Evolutionary conservation across 2,329 filamentous ascomycete genomes (phyloP).

Genomic region (Penicillium sp.): DNA sequence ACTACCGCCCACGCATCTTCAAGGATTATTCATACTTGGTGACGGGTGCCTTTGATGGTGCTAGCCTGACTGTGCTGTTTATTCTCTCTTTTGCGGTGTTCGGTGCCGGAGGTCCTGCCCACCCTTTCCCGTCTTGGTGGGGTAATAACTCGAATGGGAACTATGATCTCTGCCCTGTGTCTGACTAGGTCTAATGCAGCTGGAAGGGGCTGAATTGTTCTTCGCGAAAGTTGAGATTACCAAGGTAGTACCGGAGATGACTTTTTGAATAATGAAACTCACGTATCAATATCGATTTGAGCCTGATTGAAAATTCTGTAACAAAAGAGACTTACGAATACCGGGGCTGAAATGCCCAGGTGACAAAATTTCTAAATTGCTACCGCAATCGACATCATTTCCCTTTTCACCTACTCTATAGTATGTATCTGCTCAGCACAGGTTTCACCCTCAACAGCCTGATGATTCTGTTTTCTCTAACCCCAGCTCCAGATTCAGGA

Average conservation of each 20-base stretch:
- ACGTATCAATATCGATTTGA: background rate
- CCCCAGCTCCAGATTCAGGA: background rate
- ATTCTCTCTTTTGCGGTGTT: slow-evolving; percentile 58
- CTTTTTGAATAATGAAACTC: background rate
- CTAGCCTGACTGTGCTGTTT: slow-evolving; percentile 49
- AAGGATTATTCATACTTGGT: slow-evolving; percentile 56
- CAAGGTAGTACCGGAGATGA: background rate
- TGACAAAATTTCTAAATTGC: background rate
- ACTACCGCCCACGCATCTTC: slow-evolving; percentile 53
- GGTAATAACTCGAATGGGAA: slow-evolving; percentile 52
- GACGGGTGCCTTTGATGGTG: slow-evolving; percentile 55
- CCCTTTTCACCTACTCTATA: background rate
- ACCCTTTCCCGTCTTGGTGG: slow-evolving; percentile 55
- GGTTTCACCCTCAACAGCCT: background rate
- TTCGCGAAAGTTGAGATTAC: background rate
- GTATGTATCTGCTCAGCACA: background rate
- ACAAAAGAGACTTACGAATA: too few species aligned
- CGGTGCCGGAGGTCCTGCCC: slow-evolving; percentile 47
- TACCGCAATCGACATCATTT: background rate
- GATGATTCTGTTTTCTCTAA: background rate
- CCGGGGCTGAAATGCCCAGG: too few species aligned
- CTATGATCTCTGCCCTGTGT: slow-evolving; percentile 49
- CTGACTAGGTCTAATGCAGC: background rate
- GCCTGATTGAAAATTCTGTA: too few species aligned
- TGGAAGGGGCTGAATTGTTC: background rate